Percentiles rank a stretch among this genome's conserved stretches.
Evolutionary conservation across 768 basidiomycete genomes (phyloP).

Genomic region (Sporobolomyces pararoseus): DNA sequence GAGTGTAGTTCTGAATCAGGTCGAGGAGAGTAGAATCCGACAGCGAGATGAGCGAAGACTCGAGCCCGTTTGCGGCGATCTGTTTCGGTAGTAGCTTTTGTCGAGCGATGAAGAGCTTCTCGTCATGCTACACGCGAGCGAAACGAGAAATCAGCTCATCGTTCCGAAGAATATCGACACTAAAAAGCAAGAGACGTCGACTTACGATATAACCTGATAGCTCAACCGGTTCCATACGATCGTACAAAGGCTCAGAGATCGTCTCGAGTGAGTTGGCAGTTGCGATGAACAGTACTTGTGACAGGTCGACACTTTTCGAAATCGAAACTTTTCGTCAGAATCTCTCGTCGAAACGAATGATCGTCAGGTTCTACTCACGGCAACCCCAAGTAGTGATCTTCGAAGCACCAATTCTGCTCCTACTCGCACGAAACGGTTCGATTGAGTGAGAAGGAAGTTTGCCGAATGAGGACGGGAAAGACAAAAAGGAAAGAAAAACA

Average conservation of each 20-base stretch:
- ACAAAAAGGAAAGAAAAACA: too few species aligned
- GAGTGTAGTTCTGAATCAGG: slow-evolving; percentile 66
- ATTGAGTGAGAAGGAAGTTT: too few species aligned
- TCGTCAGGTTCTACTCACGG: slow-evolving; percentile 50
- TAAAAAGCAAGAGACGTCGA: too few species aligned
- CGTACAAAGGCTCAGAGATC: slow-evolving; percentile 78
- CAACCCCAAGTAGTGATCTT: slow-evolving; percentile 89
- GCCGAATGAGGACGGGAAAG: too few species aligned
- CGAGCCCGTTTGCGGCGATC: slow-evolving; percentile 69
- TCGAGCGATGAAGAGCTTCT: slow-evolving; percentile 84
- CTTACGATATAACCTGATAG: slow-evolving; percentile 57
- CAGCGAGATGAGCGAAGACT: slow-evolving; percentile 60
- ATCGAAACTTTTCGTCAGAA: not conserved
- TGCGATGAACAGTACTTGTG: slow-evolving; percentile 72
- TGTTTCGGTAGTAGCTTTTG: slow-evolving; percentile 88
- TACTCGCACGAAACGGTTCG: not conserved
- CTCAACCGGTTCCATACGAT: slow-evolving; percentile 83
- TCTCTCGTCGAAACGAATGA: slow-evolving; percentile 3
- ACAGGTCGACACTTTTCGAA: slow-evolving; percentile 38
- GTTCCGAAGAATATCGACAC: too few species aligned
- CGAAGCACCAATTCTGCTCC: slow-evolving; percentile 45
- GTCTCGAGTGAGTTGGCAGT: slow-evolving; percentile 87
- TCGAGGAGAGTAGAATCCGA: slow-evolving; percentile 64
- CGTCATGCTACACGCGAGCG: slow-evolving; percentile 59
- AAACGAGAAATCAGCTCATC: too few species aligned